Conservation (phyloP, 2,329 filamentous ascomycete genomes). For the Ceratocystis ficicola region DNA sequence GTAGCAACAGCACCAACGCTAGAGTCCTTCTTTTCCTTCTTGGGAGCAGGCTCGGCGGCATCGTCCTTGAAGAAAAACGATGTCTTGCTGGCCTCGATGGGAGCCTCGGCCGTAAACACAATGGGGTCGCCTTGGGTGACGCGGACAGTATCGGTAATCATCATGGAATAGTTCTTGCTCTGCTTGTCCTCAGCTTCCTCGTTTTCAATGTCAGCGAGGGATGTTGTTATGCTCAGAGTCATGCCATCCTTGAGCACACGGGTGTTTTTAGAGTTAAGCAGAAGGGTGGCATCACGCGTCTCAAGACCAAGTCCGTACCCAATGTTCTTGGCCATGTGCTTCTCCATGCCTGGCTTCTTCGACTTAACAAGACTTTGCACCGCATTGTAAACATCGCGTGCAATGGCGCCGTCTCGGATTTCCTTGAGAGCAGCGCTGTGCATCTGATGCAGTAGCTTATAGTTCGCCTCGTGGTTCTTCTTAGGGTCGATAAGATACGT, state of each 20-base stretch:
- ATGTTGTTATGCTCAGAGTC: conserved; percentile 84
- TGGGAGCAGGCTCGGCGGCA: conserved; percentile 72
- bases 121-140: conserved; percentile 67
- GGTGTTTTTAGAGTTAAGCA: conserved; percentile 76
- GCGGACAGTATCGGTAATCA: conserved; percentile 86
- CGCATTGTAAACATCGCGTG: conserved; percentile 86
- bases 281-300: conserved; percentile 67
- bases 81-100: conserved; percentile 81
- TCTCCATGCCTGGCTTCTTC: conserved; percentile 91
- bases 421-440: conserved; percentile 87
- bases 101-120: conserved; percentile 86
- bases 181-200: conserved; percentile 78
- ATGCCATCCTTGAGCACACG: conserved; percentile 86
- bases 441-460: conserved; percentile 73
- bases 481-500: conserved; percentile 96
- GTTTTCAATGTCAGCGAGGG: conserved; percentile 81
- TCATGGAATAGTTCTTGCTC: conserved; percentile 75
- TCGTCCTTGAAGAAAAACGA: conserved; percentile 99
- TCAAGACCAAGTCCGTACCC: conserved; percentile 90
- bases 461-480: conserved; percentile 87
- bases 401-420: conserved; percentile 70
- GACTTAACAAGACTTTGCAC: conserved; percentile 66
- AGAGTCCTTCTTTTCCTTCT: conserved; percentile 76
- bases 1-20: conserved; percentile 78
- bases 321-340: conserved; percentile 86